These are phyloP conservation scores for Primulina tabacum DNA, from an alignment of 257 asterid genomes.

Conservation along the genomic window DNA sequence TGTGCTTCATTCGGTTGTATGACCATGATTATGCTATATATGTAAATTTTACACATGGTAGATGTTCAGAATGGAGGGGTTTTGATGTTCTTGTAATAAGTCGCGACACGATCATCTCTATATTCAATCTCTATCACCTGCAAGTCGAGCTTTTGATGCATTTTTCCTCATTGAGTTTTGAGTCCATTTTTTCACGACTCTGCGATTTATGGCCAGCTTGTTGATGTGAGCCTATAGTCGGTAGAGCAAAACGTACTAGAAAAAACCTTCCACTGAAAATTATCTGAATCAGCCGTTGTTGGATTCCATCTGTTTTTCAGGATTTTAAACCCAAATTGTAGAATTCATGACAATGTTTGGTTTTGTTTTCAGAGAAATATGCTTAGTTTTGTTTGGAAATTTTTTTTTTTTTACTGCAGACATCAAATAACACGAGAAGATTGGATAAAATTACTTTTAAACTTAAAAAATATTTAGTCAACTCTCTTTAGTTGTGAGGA, in stretches of 20 bases:
- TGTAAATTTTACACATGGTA: neutral
- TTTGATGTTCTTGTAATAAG: neutral
- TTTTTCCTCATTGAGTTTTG: no score
- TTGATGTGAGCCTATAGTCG: neutral
- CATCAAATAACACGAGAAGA: neutral
- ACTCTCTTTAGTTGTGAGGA: no score
- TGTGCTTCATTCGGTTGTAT: neutral
- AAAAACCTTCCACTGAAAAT: neutral
- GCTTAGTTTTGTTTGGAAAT: no score
- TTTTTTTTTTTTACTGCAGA: no score
- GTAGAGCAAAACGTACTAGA: neutral
- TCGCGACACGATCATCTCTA: neutral
- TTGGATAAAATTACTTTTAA: no score
- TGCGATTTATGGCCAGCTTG: neutral
- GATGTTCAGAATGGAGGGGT: neutral
- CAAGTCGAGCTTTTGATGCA: neutral
- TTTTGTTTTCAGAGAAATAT: no score
- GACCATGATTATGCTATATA: neutral
- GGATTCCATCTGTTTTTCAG: neutral
- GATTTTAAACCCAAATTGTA: no score
- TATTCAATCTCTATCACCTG: no score
- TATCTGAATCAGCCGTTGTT: no score
- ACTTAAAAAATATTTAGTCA: no score
- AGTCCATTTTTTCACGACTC: neutral
- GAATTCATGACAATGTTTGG: no score